These are phyloP conservation scores for Tetrahymena borealis DNA, from an alignment of 73 alveolate species.

Conservation along the genomic window DNA sequence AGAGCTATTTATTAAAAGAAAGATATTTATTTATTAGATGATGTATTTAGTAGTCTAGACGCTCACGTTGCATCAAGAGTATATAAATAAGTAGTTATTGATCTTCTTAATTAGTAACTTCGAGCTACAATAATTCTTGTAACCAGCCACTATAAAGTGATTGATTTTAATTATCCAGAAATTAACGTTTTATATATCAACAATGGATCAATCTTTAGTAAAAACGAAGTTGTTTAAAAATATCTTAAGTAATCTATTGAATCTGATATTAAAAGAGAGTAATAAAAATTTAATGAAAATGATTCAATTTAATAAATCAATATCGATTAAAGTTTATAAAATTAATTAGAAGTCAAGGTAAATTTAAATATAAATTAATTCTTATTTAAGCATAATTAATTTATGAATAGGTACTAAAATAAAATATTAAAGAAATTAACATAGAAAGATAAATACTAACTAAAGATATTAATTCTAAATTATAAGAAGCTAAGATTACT, in stretches of 20 bases:
- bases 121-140: background rate
- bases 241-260: background rate
- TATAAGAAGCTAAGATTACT: background rate
- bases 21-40: slow-evolving; percentile 50
- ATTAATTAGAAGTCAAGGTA: too few species aligned
- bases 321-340: too few species aligned
- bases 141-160: background rate
- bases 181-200: background rate
- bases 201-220: background rate
- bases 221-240: background rate
- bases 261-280: too few species aligned
- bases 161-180: background rate
- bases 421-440: too few species aligned
- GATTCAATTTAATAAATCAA: too few species aligned
- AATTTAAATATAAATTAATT: too few species aligned
- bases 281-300: too few species aligned
- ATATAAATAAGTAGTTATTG: background rate
- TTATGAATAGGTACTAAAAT: too few species aligned
- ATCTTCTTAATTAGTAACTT: background rate
- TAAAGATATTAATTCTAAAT: too few species aligned
- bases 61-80: background rate
- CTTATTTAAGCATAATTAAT: too few species aligned
- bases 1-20: slow-evolving; percentile 55
- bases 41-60: slow-evolving; percentile 24
- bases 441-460: too few species aligned